Base-by-base conservation (phyloP, 2,329 filamentous ascomycete species). In the Sporothrix euskadiensis region DNA sequence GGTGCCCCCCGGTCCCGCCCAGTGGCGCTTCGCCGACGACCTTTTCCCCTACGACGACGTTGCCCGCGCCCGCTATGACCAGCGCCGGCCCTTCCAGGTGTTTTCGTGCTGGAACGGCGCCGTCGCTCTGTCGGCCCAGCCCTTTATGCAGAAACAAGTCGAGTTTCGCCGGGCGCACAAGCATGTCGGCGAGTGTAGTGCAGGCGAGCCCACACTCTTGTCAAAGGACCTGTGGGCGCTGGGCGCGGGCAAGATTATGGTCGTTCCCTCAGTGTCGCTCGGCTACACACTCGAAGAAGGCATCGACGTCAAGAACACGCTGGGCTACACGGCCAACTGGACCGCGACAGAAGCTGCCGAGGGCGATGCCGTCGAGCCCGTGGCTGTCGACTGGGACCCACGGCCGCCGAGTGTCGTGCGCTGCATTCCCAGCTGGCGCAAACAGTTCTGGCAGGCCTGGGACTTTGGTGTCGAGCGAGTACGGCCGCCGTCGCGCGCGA, bases 101-200 rank as follows among this genome's bases (percentile, higher is more conserved):
- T 69, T 69, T 30, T 54, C 66, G 9, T 69, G 66, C 35, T 69
- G 66, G 66, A 57, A 69, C 7, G 66, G 66, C 30, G 66, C 66
- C 8, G 52, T 57, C 8, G 66, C 66, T 4, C 19, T 69, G 1
- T 2, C 32, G 16, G 66, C 66, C 7, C 30, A 41, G 49, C 66
- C 66, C 1, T 69, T 69, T 19, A 9, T 69, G 1, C 4, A 30
- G 0, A 54, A 54, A 19, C 16, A 69, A 10, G 3, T 69, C 32
- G 66, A 69, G 52, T 69, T 69, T 10, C 66, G 66, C n/a, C 66
- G 66, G 4, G 49, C 66, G n/a, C 10, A 35, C 49, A 69, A 41
- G 10, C 16, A 44, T 32, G 52, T 41, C 2, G 66, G 66, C 32
- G 66, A 69, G 49, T 69, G 66, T 32, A 32, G 66, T 22, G 66